These are phyloP conservation scores for Posidonia australis DNA, from an alignment of 106 monocot species.

Conservation along the genomic window DNA sequence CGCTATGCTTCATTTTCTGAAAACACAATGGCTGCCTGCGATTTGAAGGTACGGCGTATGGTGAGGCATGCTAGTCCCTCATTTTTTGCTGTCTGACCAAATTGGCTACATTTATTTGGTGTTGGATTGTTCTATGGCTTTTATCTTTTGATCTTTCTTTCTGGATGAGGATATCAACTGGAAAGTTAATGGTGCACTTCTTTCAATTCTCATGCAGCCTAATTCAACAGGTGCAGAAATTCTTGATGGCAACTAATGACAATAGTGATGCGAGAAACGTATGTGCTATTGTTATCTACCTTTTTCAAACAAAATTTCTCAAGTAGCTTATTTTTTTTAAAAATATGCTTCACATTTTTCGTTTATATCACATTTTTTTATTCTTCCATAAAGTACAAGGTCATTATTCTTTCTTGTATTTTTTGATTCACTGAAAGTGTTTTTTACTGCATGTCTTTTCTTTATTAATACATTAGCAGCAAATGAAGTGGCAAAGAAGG, in stretches of 20 bases:
- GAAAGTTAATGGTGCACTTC: not conserved
- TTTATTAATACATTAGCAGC: not conserved
- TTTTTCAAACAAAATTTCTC: not conserved
- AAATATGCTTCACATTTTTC: not conserved
- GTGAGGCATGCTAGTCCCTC: too few species aligned
- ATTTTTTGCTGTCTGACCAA: not conserved
- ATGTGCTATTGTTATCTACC: constrained; percentile 10
- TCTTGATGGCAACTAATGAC: constrained; percentile 33
- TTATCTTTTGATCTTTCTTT: too few species aligned
- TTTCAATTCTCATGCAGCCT: constrained; percentile 46
- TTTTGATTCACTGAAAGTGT: not conserved
- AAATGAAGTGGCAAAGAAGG: too few species aligned
- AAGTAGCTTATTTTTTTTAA: not conserved
- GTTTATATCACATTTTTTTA: not conserved
- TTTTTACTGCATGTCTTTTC: not conserved
- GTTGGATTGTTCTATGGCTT: too few species aligned
- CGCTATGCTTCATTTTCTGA: too few species aligned
- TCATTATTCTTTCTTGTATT: not conserved
- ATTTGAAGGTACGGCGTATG: too few species aligned
- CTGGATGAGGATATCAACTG: too few species aligned
- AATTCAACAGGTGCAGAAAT: constrained; percentile 64
- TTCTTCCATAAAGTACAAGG: not conserved
- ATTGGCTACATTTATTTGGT: not conserved
- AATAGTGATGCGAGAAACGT: constrained; percentile 63
- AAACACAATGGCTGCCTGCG: too few species aligned